phyloP scores from a whole-genome alignment of 768 basidiomycete genomes.

The Tylopilus rubrobrunneus region DNA sequence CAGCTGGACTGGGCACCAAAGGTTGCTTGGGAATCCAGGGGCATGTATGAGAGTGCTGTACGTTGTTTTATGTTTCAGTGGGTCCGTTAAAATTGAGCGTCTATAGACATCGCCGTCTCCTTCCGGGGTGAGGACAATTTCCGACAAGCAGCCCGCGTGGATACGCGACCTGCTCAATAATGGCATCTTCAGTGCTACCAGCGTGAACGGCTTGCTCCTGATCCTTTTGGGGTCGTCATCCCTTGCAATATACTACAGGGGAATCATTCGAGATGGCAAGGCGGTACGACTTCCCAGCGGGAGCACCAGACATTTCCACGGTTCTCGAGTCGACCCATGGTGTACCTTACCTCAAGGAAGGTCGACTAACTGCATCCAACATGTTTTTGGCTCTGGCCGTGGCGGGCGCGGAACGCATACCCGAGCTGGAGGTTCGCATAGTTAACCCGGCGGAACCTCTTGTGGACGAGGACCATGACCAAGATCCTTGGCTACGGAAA shows the following conservation, averaged over 20 bases:
- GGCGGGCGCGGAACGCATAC: conserved; percentile 39
- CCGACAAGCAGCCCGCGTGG: conserved; percentile 47
- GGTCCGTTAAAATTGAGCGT: not conserved
- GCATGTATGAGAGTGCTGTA: conserved; percentile 37
- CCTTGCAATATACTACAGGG: conserved; percentile 49
- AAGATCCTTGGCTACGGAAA: conserved; percentile 58
- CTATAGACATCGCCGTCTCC: conserved; percentile 4
- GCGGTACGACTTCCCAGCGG: conserved; percentile 42
- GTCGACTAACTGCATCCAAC: conserved; percentile 40
- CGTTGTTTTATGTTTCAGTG: not conserved
- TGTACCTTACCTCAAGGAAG: conserved; percentile 40
- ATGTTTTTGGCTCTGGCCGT: conserved; percentile 43
- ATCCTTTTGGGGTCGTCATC: conserved; percentile 58
- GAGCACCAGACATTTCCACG: conserved; percentile 36
- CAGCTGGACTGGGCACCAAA: conserved; percentile 98
- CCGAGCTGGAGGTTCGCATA: conserved; percentile 34
- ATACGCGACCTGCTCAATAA: conserved; percentile 46
- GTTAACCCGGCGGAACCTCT: conserved; percentile 39
- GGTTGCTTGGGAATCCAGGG: conserved; percentile 63
- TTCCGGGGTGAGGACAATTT: not conserved
- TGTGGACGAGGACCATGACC: conserved; percentile 20
- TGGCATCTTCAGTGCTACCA: conserved; percentile 37
- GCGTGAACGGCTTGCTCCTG: conserved; percentile 54
- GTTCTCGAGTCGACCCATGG: conserved; percentile 49
- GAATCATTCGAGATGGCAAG: conserved; percentile 36